phyloP scores from a whole-genome alignment of 371 early-diverging fungal genomes.

The Mortierella sp. region DNA sequence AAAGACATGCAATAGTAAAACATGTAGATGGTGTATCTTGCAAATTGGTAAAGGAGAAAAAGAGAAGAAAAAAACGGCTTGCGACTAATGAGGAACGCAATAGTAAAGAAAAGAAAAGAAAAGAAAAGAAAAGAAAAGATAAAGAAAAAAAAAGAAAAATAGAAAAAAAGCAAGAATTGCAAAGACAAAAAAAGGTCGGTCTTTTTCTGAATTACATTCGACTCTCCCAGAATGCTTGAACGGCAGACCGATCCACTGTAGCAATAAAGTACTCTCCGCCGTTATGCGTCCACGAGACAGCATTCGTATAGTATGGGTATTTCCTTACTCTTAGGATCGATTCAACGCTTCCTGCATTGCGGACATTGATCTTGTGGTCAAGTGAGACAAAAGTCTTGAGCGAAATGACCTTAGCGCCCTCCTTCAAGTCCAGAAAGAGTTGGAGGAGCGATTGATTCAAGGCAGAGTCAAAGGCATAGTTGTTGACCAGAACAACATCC shows the following conservation, averaged over 20 bases:
- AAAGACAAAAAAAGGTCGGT: too few species aligned
- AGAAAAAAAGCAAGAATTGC: too few species aligned
- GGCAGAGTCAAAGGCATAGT: conserved; percentile 89
- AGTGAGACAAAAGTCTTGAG: conserved; percentile 82
- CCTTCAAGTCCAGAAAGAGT: conserved; percentile 90
- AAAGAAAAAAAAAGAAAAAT: background rate
- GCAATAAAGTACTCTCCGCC: conserved; percentile 89
- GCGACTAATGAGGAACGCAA: conserved; percentile 21
- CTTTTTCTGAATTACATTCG: conserved; percentile 24
- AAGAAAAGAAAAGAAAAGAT: background rate
- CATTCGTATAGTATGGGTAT: conserved; percentile 82
- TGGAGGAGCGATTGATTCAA: conserved; percentile 87
- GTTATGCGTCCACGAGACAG: conserved; percentile 93
- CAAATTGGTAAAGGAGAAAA: conserved; percentile 1
- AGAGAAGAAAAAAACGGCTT: conserved; percentile 16
- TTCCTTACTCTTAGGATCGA: conserved; percentile 83
- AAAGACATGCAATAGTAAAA: background rate
- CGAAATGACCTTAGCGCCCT: conserved; percentile 87
- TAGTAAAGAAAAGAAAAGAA: too few species aligned
- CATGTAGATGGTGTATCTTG: background rate
- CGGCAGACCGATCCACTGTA: conserved; percentile 79
- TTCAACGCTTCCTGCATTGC: conserved; percentile 84
- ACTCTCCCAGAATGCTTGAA: conserved; percentile 68
- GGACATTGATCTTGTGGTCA: conserved; percentile 79
- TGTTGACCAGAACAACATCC: conserved; percentile 94